Percentiles rank a stretch among this genome's conserved stretches.
phyloP scores from a whole-genome alignment of 2,329 filamentous ascomycete genomes.

The Graphilbum sp. region DNA sequence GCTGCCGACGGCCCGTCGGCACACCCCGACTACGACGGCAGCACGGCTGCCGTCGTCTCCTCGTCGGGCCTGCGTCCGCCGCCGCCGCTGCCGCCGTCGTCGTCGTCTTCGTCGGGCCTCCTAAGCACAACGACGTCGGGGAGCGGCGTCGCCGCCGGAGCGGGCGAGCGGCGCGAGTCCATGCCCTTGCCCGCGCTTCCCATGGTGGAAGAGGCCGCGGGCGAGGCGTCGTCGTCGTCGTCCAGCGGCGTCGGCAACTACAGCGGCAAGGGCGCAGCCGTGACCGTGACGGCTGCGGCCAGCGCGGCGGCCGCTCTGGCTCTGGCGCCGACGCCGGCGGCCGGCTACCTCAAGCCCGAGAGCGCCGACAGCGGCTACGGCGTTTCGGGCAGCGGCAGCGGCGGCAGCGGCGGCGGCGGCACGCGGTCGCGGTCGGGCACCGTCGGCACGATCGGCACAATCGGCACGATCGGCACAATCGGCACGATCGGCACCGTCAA shows the following conservation, averaged over 20 bases:
- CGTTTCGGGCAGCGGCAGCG: constrained; percentile 24
- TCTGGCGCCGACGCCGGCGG: constrained; percentile 14
- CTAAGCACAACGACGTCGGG: background rate
- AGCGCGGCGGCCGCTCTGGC: constrained; percentile 8
- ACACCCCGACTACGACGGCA: background rate
- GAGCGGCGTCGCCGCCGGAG: background rate
- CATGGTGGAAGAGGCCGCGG: constrained; percentile 81
- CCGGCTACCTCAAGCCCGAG: constrained; percentile 22
- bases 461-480: background rate
- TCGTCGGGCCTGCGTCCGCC: too few species aligned
- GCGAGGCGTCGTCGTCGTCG: constrained; percentile 49
- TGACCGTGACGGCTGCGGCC: constrained; percentile 15
- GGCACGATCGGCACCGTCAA: background rate
- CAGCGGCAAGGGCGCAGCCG: constrained; percentile 20
- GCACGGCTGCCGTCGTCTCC: background rate
- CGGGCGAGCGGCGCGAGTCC: constrained; percentile 33
- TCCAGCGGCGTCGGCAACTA: background rate
- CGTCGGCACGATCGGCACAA: background rate
- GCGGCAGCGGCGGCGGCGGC: constrained; percentile 24
- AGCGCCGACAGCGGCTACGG: constrained; percentile 32
- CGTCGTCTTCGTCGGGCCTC: background rate
- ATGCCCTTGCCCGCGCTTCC: constrained; percentile 43
- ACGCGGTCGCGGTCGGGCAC: constrained; percentile 13
- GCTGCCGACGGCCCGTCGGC: background rate
- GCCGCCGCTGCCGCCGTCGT: too few species aligned